Percentiles rank a stretch among this genome's conserved stretches.
phyloP scores from a whole-genome alignment of 345 rosid genomes.

The Erysimum cheiranthoides region DNA sequence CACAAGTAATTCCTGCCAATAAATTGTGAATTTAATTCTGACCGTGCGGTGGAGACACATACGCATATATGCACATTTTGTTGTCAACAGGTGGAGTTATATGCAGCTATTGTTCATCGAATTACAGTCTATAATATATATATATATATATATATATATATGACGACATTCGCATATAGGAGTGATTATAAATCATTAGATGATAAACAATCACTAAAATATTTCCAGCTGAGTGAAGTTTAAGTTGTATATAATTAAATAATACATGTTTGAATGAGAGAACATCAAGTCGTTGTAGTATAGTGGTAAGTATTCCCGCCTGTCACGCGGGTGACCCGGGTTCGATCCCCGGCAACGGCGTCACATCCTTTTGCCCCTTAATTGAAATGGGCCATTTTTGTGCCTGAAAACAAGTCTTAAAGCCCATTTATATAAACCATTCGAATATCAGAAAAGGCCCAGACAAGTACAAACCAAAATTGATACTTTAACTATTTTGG shows the following conservation, averaged over 20 bases:
- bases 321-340: constrained; percentile 97
- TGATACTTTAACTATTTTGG: too few species aligned
- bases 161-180: too few species aligned
- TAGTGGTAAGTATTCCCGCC: constrained; percentile 90
- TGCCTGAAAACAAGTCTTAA: background rate
- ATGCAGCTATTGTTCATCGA: constrained; percentile 7
- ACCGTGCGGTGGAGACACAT: background rate
- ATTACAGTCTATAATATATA: background rate
- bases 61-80: background rate
- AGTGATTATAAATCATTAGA: too few species aligned
- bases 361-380: background rate
- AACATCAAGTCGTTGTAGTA: constrained; percentile 64
- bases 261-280: too few species aligned
- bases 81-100: background rate
- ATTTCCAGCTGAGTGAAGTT: too few species aligned
- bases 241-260: too few species aligned
- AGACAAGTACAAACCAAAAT: too few species aligned
- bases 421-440: background rate
- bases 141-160: too few species aligned
- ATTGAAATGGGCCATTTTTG: too few species aligned
- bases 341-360: constrained; percentile 96
- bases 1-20: background rate
- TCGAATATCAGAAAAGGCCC: too few species aligned
- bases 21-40: background rate
- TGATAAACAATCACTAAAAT: too few species aligned